phyloP scores from a whole-genome alignment of 2,329 filamentous ascomycete species.

The Sporothrix inflata region DNA sequence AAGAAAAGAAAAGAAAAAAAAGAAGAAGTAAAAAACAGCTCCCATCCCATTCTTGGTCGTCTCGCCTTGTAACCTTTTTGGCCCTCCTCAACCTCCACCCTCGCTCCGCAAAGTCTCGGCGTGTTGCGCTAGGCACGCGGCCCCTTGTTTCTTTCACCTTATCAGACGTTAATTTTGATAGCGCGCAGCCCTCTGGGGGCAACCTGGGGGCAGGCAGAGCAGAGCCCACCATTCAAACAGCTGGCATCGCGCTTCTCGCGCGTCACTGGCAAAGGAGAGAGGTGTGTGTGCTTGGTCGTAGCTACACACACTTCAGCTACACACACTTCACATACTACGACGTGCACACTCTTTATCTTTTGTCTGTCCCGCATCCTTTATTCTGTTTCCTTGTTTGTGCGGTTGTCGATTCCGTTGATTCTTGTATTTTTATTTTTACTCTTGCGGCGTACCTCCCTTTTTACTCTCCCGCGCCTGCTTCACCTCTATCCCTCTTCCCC shows the following conservation, averaged over 20 bases:
- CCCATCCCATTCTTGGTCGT: not conserved
- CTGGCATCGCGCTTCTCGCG: constrained; percentile 34
- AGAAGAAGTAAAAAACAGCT: not conserved
- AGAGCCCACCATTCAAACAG: not conserved
- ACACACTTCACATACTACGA: not conserved
- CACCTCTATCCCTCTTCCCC: not conserved
- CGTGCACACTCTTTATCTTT: not conserved
- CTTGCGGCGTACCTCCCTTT: not conserved
- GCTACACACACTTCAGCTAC: no score
- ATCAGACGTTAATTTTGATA: constrained; percentile 28
- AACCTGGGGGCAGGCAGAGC: not conserved
- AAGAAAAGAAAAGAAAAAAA: not conserved
- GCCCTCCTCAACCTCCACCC: no score
- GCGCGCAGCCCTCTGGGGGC: not conserved
- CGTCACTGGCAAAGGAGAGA: constrained; percentile 19
- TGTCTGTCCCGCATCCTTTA: not conserved
- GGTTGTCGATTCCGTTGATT: not conserved
- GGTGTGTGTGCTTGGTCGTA: constrained; percentile 1
- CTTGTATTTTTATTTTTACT: not conserved
- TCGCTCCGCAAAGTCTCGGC: constrained; percentile 25
- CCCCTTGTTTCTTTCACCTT: constrained; percentile 27
- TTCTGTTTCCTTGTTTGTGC: not conserved
- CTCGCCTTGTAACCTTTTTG: not conserved
- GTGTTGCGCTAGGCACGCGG: constrained; percentile 12
- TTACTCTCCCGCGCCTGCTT: constrained; percentile 9